Evolutionary conservation across 164 flowering plant genomes (phyloP), one percentile per base, ranked within the genome.

Genomic region (Annona squamosa): DNA sequence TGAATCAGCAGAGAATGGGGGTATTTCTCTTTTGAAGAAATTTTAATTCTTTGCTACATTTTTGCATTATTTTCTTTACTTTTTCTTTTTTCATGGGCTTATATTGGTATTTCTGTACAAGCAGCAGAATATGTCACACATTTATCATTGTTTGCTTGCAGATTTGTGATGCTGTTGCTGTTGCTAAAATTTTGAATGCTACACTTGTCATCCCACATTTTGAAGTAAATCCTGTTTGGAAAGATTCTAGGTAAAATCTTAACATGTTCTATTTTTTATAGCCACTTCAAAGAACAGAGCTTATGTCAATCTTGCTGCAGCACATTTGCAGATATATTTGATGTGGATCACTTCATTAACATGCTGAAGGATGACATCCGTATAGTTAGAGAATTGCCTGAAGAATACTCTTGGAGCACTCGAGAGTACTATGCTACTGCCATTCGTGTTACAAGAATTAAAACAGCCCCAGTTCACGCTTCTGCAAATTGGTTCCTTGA

Each of bases 1-100:
- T 95, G 82, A 95, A 95, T 84, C 99, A 95, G 81, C 98, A 95
- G 82, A 84, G 99, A 80, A 93, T 95, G 97, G 99, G 99, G 84
- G 97, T 94, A 86, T 69, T 42, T 17, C 63, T 3, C 18, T 65
- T 71, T 61, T 6, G 19, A 41, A 1, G 4, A 68, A 48, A 65
- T 48, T 65, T 41, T 63, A 37, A n/a, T 10, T 37, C 47, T 18
- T 69, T 52, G 13, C 59, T 52, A 52, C 13, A 52, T 16, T 52
- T 26, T 26, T 1, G 37, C 37, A 26, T 26, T 16, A 63, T 63
- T 10, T 63, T 63, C 9, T 19, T 57, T 41, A 5, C 18, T 1
- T 2, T 69, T 48, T 47, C 26, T 69, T 44, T 43, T 26, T 26
- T 26, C 37, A 26, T 26, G 37, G 59, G 13, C 2, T 52, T 52